phyloP scores from a whole-genome alignment of 2,329 filamentous ascomycete genomes.

The Cylindrodendrum hubeiense region DNA sequence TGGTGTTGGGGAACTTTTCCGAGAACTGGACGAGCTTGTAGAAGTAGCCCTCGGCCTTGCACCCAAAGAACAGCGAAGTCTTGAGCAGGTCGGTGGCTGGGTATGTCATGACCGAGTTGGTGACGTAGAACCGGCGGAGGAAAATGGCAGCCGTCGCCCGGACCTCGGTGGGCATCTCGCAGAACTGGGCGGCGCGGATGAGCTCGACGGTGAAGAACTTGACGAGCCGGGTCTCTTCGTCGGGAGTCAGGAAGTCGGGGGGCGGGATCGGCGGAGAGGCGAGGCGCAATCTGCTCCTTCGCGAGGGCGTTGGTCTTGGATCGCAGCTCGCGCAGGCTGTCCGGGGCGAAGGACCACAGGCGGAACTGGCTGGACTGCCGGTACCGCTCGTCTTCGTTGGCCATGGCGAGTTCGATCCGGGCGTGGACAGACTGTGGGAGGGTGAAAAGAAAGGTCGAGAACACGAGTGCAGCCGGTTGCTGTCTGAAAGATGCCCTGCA shows the following conservation, averaged over 20 bases:
- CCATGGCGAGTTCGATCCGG: conserved; percentile 62
- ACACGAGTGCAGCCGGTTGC: neutral
- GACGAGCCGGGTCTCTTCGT: conserved; percentile 86
- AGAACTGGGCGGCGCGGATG: conserved; percentile 67
- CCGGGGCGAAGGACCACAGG: conserved; percentile 90
- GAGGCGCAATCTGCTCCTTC: conserved; percentile 67
- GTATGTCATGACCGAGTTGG: conserved; percentile 97
- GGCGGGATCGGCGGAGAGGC: conserved; percentile 66
- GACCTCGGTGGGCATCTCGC: conserved; percentile 63
- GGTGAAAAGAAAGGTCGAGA: neutral
- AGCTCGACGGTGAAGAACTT: conserved; percentile 78
- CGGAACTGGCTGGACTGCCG: conserved; percentile 90
- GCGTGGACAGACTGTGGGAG: neutral
- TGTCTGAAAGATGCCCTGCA: neutral
- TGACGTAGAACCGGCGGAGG: conserved; percentile 93
- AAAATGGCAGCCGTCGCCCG: conserved; percentile 84
- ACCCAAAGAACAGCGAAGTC: conserved; percentile 91
- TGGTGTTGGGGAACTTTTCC: conserved; percentile 76
- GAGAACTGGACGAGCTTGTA: conserved; percentile 75
- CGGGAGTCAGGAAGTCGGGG: conserved; percentile 85
- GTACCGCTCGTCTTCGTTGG: conserved; percentile 91
- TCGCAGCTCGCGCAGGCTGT: conserved; percentile 78
- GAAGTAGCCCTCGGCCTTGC: conserved; percentile 91
- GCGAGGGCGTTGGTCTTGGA: conserved; percentile 84
- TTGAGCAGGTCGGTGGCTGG: conserved; percentile 90